These are phyloP conservation scores for Logfia minima DNA, from an alignment of 129 eudicot genomes.

Conservation along the genomic window DNA sequence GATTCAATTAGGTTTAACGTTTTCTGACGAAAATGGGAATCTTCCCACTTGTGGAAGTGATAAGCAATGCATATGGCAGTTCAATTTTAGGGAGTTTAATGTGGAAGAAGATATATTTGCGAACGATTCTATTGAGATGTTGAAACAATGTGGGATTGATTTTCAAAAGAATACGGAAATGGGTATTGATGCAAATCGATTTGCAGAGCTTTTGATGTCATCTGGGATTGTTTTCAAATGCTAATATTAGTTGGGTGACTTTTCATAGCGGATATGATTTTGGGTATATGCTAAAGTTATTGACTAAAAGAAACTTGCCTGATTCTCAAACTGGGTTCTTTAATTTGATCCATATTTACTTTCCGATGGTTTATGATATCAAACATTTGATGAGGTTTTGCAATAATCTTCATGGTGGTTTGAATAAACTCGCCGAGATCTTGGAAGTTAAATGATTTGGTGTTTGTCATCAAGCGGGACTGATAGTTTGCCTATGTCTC, in stretches of 20 bases:
- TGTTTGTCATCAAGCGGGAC: constrained; percentile 57
- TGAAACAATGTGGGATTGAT: constrained; percentile 52
- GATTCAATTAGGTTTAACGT: constrained; percentile 54
- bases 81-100: constrained; percentile 48
- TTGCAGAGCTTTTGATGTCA: constrained; percentile 60
- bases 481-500: constrained; percentile 52
- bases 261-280: constrained; percentile 63
- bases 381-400: constrained; percentile 52
- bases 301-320: constrained; percentile 45
- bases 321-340: constrained; percentile 48
- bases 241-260: constrained; percentile 51
- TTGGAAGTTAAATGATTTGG: constrained; percentile 48
- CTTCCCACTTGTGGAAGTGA: constrained; percentile 44
- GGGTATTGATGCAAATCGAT: constrained; percentile 44
- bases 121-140: constrained; percentile 47
- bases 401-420: constrained; percentile 52
- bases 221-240: constrained; percentile 54
- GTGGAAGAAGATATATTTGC: constrained; percentile 38
- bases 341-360: constrained; percentile 41
- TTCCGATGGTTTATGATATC: constrained; percentile 49
- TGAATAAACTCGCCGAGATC: constrained; percentile 43
- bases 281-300: constrained; percentile 52
- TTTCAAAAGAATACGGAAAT: constrained; percentile 28
- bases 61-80: constrained; percentile 53
- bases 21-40: constrained; percentile 48